Evolutionary conservation across 345 rosid genomes (phyloP), one percentile per base, ranked within the genome.

Genomic region (Hevea brasiliensis): DNA sequence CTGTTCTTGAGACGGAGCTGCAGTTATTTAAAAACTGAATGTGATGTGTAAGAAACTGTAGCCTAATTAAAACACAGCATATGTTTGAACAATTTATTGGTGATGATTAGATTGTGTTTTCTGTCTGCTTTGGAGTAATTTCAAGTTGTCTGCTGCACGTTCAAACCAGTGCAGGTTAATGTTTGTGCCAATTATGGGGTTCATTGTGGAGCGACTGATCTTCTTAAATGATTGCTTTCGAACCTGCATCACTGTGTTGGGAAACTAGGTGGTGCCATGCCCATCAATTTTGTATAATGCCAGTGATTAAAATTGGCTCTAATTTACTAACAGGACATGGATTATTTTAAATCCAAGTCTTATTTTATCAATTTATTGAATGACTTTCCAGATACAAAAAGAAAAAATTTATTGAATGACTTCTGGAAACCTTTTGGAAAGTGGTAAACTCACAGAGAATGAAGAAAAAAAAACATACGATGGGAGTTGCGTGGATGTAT

Each of bases 1-100:
- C 84, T 63, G 81, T 10, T 70, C 24, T 41, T 32, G 67, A 48
- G 4, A 20, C 59, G 14, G 67, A 68, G 45, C 74, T 78, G 67
- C 74, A 62, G 40, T 27, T 55, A 2, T 27, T 56, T 35, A 54
- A 42, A 44, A 55, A 54, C 26, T 64, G 70, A 64, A 35, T 53
- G 32, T n/a, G 9, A 13, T 67, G 15, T 32, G 47, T 54, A n/a
- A 47, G 60, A 47, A 50, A 45, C 17, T 17, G 51, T 58, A 2
- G 21, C 0, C 21, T 40, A 15, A 12, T 50, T 37, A 20, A 59
- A 58, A 58, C 53, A 26, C 23, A n/a, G n/a, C n/a, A n/a, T n/a
- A 0, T 42, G 27, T 44, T 27, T 70, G 9, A 17, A 58, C 40
- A 47, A 15, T 29, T 29, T 37, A 71, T 44, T 60, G 44, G 57